Evolutionary conservation across 495 filamentous ascomycete genomes (phyloP).

Genomic region (Hypoxylon perforatum): DNA sequence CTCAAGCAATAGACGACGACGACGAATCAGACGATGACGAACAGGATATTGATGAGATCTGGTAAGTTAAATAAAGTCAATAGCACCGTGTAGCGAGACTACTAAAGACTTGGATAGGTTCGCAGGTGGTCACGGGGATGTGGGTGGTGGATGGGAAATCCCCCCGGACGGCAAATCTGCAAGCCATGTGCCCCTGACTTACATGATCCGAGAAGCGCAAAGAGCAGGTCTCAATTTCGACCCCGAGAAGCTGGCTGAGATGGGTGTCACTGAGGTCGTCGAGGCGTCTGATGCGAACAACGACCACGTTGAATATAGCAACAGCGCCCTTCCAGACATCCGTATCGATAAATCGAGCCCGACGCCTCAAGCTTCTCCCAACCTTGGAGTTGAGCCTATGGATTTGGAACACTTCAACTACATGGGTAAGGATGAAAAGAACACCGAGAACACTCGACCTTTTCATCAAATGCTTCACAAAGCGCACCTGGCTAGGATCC

Average conservation of each 20-base stretch:
- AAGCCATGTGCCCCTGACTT: conserved; percentile 80
- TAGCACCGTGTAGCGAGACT: not conserved
- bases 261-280: conserved; percentile 64
- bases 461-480: conserved; percentile 67
- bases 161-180: conserved; percentile 66
- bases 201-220: conserved; percentile 86
- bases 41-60: conserved; percentile 84
- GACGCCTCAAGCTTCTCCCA: conserved; percentile 20
- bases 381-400: not conserved
- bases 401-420: conserved; percentile 37
- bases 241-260: conserved; percentile 70
- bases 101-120: conserved; percentile 56
- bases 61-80: conserved; percentile 53
- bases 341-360: conserved; percentile 48
- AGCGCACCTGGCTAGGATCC: conserved; percentile 71
- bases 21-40: conserved; percentile 68
- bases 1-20: conserved; percentile 46
- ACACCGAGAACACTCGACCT: conserved; percentile 37
- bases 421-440: conserved; percentile 26
- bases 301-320: conserved; percentile 10
- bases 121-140: conserved; percentile 81
- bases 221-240: conserved; percentile 80
- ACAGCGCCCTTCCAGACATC: conserved; percentile 48
- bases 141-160: conserved; percentile 86
- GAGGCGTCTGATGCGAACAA: conserved; percentile 27